These are phyloP conservation scores for Fagus crenata DNA, from an alignment of 306 rosid species.

Conservation along the genomic window DNA sequence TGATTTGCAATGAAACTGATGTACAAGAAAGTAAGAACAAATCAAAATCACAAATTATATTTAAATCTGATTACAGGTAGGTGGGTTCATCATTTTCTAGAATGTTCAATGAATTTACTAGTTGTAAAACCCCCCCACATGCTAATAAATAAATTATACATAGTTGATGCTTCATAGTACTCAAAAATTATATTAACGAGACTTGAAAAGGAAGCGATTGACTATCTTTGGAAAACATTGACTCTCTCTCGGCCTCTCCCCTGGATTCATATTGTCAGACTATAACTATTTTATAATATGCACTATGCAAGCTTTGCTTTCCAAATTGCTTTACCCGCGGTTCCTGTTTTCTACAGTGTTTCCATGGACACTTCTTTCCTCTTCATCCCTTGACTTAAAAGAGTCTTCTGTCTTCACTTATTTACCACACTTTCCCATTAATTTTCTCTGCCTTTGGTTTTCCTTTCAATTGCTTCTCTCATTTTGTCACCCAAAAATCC, in stretches of 20 bases:
- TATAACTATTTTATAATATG: conserved; percentile 22
- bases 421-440: conserved; percentile 28
- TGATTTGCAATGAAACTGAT: conserved; percentile 5
- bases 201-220: conserved; percentile 36
- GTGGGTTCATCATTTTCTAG: conserved; percentile 17
- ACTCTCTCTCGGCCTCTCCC: conserved; percentile 13
- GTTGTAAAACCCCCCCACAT: conserved; percentile 30
- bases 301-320: conserved; percentile 16
- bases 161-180: too few relatives aligned
- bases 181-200: background rate
- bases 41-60: background rate
- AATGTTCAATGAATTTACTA: conserved; percentile 18
- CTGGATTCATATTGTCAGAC: conserved; percentile 23
- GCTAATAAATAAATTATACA: conserved; percentile 22
- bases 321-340: conserved; percentile 30
- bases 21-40: background rate
- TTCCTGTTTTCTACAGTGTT: conserved; percentile 29
- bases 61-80: background rate
- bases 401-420: conserved; percentile 23
- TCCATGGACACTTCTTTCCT: conserved; percentile 30
- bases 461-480: conserved; percentile 9
- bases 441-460: conserved; percentile 15
- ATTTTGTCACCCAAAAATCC: conserved; percentile 28
- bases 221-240: conserved; percentile 17
- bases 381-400: conserved; percentile 34